Base-by-base conservation (phyloP, 2,329 filamentous ascomycete species). In the Dactylellina drechsleri region DNA sequence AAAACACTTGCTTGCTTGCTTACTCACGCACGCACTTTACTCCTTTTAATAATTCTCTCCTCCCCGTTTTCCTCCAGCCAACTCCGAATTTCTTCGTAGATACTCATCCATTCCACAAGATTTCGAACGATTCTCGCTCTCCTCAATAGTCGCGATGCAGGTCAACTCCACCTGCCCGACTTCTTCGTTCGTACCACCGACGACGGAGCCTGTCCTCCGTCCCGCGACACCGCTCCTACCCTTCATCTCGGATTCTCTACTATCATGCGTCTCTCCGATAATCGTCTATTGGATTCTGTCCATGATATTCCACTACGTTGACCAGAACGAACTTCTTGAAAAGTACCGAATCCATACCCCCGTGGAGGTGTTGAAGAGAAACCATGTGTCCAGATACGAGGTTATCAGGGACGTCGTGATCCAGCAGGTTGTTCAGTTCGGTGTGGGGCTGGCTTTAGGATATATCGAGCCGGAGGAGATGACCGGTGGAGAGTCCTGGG, bases 281-380 rank as follows among this genome's bases (percentile, higher is more conserved):
- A 81, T 92, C 79, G 91, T 90, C 70, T 99, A 99, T 86, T 99
- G 95, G 95, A 83, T 84, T 20, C 83, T 96, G 36, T 98, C 94
- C 18, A 83, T 92, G 81, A 83, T 94, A 81, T 99, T 96, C 84
- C 94, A 98, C 84, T 81, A 89, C 78, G 89, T 98, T 80, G 95
- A 99, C 83, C 85, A 89, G 71, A 89, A 90, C 83, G 92, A 97
- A 82, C 84, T 94, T 43, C 96, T 94, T 82, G 90, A 93, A 16
- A 88, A 96, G 80, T 97, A 98, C 83, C 91, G 95, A 77, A 86
- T 99, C 49, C 95, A 99, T 83, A 98, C 95, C 0, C 95, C 95
- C 13, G 93, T 92, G 61, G 94, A 98, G 83, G 91, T 98, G 77
- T 82, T 89, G 41, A 92, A 92, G 82, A 88, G 93, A 79, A 97